phyloP scores from a whole-genome alignment of 345 rosid species.

The Rhizophora apiculata region DNA sequence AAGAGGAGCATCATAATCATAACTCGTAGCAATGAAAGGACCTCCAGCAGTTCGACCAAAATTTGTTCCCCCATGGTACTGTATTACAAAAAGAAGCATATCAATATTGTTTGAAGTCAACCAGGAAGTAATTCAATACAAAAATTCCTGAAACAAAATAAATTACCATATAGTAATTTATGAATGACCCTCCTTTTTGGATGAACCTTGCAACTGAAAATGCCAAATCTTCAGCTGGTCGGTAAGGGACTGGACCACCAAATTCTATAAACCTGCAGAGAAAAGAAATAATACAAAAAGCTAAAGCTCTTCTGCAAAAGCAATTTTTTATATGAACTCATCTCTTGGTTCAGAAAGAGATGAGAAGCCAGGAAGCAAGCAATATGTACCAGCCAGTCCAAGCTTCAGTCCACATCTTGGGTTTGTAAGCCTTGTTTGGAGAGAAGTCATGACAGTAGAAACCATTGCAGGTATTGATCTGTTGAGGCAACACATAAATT shows the following conservation, averaged over 20 bases:
- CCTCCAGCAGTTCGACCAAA: conserved; percentile 99
- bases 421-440: conserved; percentile 91
- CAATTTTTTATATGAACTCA: not conserved
- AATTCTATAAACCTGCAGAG: conserved; percentile 70
- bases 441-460: conserved; percentile 96
- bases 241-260: conserved; percentile 77
- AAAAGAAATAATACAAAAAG: conserved; percentile 1
- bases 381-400: conserved; percentile 91
- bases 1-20: conserved; percentile 86
- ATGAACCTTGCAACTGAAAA: conserved; percentile 85
- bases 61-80: conserved; percentile 98
- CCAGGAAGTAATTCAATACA: conserved; percentile 11
- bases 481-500: conserved; percentile 18
- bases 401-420: conserved; percentile 99
- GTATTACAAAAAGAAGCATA: conserved; percentile 14
- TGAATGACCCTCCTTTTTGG: conserved; percentile 82
- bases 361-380: not conserved
- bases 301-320: not conserved
- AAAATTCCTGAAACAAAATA: conserved; percentile 1
- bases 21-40: conserved; percentile 96
- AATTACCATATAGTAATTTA: conserved; percentile 91
- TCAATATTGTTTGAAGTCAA: conserved; percentile 17
- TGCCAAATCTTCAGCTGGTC: conserved; percentile 87
- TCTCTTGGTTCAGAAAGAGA: not conserved
- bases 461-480: conserved; percentile 98